Conservation (phyloP, 805 yeast genomes). For the Clavispora vitiphila region DNA sequence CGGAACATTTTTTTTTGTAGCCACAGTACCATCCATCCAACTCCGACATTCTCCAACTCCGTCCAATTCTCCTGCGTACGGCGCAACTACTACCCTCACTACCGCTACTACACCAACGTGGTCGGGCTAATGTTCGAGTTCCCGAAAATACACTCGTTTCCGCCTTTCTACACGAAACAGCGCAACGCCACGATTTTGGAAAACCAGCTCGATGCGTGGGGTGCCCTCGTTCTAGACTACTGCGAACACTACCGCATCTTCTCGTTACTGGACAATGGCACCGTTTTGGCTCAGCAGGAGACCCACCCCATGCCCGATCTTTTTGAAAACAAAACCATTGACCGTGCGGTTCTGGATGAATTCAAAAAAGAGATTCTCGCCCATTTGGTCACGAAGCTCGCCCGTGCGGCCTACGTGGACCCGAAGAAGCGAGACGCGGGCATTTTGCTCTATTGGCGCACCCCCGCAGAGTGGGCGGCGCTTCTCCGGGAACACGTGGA, state of each 20-base stretch:
- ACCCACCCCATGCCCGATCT: constrained; percentile 26
- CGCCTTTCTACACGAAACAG: constrained; percentile 89
- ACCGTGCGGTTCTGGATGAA: constrained; percentile 50
- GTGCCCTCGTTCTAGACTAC: constrained; percentile 53
- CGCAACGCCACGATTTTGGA: constrained; percentile 74
- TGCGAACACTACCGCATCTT: constrained; percentile 49
- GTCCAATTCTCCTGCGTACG: too few species aligned
- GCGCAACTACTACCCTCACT: too few species aligned
- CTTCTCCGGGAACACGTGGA: constrained; percentile 40
- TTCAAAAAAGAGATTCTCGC: constrained; percentile 53
- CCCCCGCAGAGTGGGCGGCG: constrained; percentile 42
- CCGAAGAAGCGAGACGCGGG: constrained; percentile 59
- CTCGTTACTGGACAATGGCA: constrained; percentile 26
- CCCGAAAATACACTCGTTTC: constrained; percentile 55
- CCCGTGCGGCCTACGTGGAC: constrained; percentile 53
- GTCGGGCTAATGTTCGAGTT: constrained; percentile 20
- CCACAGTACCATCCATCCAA: too few species aligned
- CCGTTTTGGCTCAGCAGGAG: constrained; percentile 23
- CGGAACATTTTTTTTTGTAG: too few species aligned
- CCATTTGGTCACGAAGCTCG: constrained; percentile 47
- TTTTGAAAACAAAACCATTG: constrained; percentile 49
- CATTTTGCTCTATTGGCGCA: constrained; percentile 56
- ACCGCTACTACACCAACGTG: too few species aligned
- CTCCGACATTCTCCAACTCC: too few species aligned
- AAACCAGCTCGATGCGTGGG: constrained; percentile 81